Evolutionary conservation across 2,329 filamentous ascomycete genomes (phyloP), one percentile per base, ranked within the genome.

Genomic region (Cladosporium oxysporum): DNA sequence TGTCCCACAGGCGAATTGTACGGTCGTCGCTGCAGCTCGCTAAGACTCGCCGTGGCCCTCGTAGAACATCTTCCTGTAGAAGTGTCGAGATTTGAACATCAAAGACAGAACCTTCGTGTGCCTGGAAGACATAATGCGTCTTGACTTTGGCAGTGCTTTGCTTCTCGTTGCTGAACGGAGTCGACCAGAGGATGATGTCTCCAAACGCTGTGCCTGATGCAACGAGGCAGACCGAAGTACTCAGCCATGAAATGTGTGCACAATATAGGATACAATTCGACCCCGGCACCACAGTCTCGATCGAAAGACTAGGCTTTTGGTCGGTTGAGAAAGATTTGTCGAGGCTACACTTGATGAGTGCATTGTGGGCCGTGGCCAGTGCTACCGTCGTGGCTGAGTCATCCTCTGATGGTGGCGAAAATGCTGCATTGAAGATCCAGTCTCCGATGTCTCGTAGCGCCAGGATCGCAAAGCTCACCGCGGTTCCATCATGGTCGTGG

Each of bases 1-100:
- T 87, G 74, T 97, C 88, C 94, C 95, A 98, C 1, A 98, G 79
- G 16, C 91, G 85, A 26, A 99, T 87, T 0, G 93, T 97, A 60
- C 95, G 86, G 78, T 99, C 95, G 75, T 99, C 95, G 74, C 94
- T 98, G 76, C 95, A 99, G 72, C 91, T 97, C 16, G 90, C 91
- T 37, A 99, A 82, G n/a, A 97, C 77, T 61, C 91, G 83, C 29
- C 80, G 18, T 68, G 71, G 16, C 79, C 76, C 1, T 76, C 68
- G 26, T 79, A 70, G 26, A 2, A 14, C 47, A 47, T 21, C 41
- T 21, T 49, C 6, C 7, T 69, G 67, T 23, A 89, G 77, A 70
- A 80, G 74, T 0, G 84, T 80, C 0, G 92, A 96, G 41, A 98
- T 90, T 35, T 88, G 84, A 2, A 99, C 91, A 1, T 92, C 93